Evolutionary conservation across 371 early-diverging fungal genomes (phyloP).

Genomic region (Mortierella sp.): DNA sequence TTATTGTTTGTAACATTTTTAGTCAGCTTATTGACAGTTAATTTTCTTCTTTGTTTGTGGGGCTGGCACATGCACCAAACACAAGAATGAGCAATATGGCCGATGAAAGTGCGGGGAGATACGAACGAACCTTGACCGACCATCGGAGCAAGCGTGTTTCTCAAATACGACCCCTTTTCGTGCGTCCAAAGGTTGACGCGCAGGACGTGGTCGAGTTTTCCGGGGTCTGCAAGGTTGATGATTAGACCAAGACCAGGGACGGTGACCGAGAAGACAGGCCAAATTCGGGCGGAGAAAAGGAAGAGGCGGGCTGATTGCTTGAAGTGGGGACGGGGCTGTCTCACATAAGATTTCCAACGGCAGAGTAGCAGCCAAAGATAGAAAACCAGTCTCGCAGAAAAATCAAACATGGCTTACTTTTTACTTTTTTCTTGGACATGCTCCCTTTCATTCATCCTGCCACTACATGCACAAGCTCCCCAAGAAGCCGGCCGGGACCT

Average conservation of each 20-base stretch:
- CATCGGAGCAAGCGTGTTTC: slow-evolving; percentile 31
- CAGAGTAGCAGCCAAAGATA: too few relatives aligned
- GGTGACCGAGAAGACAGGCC: slow-evolving; percentile 28
- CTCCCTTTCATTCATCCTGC: neutral
- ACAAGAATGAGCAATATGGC: neutral
- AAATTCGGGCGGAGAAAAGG: slow-evolving; percentile 9
- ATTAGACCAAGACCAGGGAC: slow-evolving; percentile 27
- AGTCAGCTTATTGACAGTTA: neutral
- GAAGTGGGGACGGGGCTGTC: too few relatives aligned
- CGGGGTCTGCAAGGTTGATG: slow-evolving; percentile 36
- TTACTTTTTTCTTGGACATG: neutral
- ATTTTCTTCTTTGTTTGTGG: neutral
- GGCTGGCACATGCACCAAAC: too few relatives aligned
- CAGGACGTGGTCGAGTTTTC: slow-evolving; percentile 41
- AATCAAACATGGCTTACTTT: neutral
- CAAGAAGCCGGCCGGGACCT: neutral
- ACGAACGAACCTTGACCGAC: slow-evolving; percentile 35
- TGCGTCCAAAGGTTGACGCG: slow-evolving; percentile 42
- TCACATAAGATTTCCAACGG: too few relatives aligned
- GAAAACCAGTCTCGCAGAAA: too few relatives aligned
- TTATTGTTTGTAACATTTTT: too few relatives aligned
- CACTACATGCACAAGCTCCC: neutral
- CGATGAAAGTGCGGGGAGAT: neutral
- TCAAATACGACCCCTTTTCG: slow-evolving; percentile 26
- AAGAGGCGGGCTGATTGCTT: neutral